These are phyloP conservation scores for Gardenia jasminoides DNA, from an alignment of 257 asterid genomes.

Conservation along the genomic window DNA sequence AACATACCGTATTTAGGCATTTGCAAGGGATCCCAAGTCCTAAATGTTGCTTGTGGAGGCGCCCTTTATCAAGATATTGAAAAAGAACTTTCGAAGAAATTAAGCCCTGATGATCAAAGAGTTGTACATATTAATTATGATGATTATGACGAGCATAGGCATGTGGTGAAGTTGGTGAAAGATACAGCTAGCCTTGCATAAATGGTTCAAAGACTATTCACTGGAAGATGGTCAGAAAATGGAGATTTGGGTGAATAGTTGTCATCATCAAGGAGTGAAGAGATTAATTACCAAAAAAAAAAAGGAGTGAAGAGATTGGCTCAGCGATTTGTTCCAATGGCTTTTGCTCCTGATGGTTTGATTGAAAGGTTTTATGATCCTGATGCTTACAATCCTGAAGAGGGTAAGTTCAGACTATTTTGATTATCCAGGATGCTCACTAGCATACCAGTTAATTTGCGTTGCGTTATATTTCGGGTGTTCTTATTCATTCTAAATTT, in stretches of 20 bases:
- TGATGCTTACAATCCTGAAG: conserved; percentile 70
- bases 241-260: conserved; percentile 75
- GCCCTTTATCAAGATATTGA: conserved; percentile 81
- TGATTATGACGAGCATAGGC: conserved; percentile 76
- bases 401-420: conserved; percentile 83
- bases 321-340: conserved; percentile 85
- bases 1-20: conserved; percentile 86
- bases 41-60: conserved; percentile 92
- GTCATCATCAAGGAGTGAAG: conserved; percentile 92
- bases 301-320: too few relatives aligned
- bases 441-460: conserved; percentile 52
- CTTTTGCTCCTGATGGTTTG: conserved; percentile 81
- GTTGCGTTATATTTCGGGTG: background rate
- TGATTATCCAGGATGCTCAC: conserved; percentile 81
- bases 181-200: conserved; percentile 65
- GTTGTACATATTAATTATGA: conserved; percentile 72
- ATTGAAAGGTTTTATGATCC: conserved; percentile 89
- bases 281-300: too few relatives aligned
- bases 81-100: conserved; percentile 39
- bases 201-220: conserved; percentile 73
- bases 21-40: conserved; percentile 86
- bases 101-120: conserved; percentile 14
- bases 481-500: background rate
- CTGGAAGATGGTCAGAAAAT: conserved; percentile 37
- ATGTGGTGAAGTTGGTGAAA: conserved; percentile 46